phyloP scores from a whole-genome alignment of 176 grass and related monocot species.

The Eleusine indica region DNA sequence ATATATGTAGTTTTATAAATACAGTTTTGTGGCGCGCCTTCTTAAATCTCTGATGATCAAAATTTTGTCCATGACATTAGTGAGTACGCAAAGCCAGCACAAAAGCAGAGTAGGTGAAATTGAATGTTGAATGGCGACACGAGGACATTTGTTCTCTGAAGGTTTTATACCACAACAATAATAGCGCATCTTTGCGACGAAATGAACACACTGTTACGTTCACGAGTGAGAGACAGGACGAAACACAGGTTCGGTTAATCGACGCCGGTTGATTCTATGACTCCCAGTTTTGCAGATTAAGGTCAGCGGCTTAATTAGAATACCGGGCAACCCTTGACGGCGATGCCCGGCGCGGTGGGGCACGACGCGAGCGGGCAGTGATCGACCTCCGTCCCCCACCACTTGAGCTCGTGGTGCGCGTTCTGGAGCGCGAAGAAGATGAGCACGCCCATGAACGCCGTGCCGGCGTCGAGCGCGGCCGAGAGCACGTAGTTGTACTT shows the following conservation, averaged over 20 bases:
- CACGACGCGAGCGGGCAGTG: constrained; percentile 91
- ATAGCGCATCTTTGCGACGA: constrained; percentile 9
- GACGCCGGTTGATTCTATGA: constrained; percentile 14
- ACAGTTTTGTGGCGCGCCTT: too few species aligned
- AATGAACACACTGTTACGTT: constrained; percentile 16
- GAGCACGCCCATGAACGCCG: constrained; percentile 96
- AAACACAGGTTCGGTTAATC: constrained; percentile 1
- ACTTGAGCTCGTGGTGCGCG: constrained; percentile 69
- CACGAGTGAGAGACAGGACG: not conserved
- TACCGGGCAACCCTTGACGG: constrained; percentile 83
- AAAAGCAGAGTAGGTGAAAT: not conserved
- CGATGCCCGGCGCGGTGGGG: constrained; percentile 79
- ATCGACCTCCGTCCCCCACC: constrained; percentile 94
- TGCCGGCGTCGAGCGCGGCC: constrained; percentile 92
- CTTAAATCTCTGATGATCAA: not conserved
- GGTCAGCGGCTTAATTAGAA: constrained; percentile 42
- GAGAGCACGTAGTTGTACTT: constrained; percentile 98
- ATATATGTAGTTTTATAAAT: too few species aligned
- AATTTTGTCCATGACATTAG: not conserved
- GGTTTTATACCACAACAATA: not conserved
- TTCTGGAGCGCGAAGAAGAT: constrained; percentile 98
- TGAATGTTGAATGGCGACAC: not conserved
- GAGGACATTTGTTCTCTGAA: not conserved
- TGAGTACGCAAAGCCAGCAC: not conserved
- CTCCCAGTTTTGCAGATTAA: not conserved